Conservation (phyloP, 1,284 basidiomycete genomes). For the Cronartium ribicola region DNA sequence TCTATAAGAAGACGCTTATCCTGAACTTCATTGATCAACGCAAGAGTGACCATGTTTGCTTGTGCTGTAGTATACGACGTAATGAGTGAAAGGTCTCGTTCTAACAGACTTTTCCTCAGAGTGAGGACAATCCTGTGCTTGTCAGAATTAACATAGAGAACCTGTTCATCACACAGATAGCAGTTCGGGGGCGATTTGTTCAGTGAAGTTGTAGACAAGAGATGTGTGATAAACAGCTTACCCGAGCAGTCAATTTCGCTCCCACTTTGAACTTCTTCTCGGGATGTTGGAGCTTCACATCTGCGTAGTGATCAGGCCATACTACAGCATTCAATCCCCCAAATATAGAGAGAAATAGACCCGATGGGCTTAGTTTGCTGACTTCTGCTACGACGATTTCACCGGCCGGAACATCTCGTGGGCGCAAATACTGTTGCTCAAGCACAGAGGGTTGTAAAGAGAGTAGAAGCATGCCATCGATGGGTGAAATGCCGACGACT, state of each 20-base stretch:
- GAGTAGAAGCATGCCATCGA: constrained; percentile 85
- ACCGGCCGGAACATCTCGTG: constrained; percentile 76
- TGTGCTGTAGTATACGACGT: constrained; percentile 65
- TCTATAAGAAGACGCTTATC: constrained; percentile 78
- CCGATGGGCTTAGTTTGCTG: constrained; percentile 71
- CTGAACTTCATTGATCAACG: constrained; percentile 72
- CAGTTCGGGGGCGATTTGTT: too few species aligned
- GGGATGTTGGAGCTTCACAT: constrained; percentile 85
- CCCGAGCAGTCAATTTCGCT: constrained; percentile 75
- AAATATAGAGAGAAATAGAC: constrained; percentile 75
- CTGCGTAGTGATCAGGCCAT: constrained; percentile 92
- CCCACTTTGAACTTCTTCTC: constrained; percentile 86
- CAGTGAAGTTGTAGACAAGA: not conserved
- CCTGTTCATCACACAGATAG: constrained; percentile 54
- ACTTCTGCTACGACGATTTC: constrained; percentile 75
- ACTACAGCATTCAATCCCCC: constrained; percentile 86
- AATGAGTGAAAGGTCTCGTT: constrained; percentile 70
- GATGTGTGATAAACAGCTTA: constrained; percentile 53
- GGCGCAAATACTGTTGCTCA: constrained; percentile 79
- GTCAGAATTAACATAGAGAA: constrained; percentile 77
- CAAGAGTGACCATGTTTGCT: constrained; percentile 72
- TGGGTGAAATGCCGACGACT: constrained; percentile 77
- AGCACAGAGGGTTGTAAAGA: constrained; percentile 77
- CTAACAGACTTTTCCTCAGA: constrained; percentile 84
- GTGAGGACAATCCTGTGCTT: constrained; percentile 80